phyloP scores from a whole-genome alignment of 2,329 filamentous ascomycete genomes.

The Helicocarpus griseus region DNA sequence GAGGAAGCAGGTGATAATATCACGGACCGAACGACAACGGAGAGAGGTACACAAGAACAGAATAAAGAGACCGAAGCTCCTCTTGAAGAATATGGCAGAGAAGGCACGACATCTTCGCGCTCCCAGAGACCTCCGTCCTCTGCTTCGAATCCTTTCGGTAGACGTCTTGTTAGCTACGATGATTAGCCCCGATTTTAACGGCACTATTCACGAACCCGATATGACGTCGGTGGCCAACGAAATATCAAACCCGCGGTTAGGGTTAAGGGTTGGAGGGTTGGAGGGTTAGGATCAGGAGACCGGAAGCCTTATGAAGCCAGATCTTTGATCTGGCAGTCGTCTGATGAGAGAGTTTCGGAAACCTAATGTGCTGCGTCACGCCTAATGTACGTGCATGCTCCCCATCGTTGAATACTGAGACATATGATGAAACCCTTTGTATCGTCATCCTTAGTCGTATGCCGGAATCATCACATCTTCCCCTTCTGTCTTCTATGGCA shows the following conservation, averaged over 20 bases:
- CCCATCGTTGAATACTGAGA: constrained; percentile 9
- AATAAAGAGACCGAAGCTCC: neutral
- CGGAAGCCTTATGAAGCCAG: no score
- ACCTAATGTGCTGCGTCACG: no score
- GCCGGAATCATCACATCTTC: constrained; percentile 26
- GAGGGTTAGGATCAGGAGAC: no score
- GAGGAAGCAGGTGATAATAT: neutral
- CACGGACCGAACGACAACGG: neutral
- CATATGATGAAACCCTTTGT: constrained; percentile 73
- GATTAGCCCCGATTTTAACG: neutral
- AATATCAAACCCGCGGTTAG: no score
- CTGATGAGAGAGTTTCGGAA: no score
- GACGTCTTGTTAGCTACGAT: constrained; percentile 1
- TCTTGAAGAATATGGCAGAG: neutral
- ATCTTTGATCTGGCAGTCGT: no score
- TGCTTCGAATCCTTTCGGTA: neutral
- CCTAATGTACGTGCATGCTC: neutral
- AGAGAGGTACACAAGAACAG: neutral
- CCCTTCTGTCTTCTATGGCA: neutral
- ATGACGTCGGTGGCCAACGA: neutral
- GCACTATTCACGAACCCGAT: neutral
- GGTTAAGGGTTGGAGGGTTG: no score
- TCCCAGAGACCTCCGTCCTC: neutral
- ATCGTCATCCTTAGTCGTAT: constrained; percentile 98
- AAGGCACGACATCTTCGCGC: neutral